phyloP scores from a whole-genome alignment of 2,329 filamentous ascomycete genomes.

The Lecanoromycetidae sp. region DNA sequence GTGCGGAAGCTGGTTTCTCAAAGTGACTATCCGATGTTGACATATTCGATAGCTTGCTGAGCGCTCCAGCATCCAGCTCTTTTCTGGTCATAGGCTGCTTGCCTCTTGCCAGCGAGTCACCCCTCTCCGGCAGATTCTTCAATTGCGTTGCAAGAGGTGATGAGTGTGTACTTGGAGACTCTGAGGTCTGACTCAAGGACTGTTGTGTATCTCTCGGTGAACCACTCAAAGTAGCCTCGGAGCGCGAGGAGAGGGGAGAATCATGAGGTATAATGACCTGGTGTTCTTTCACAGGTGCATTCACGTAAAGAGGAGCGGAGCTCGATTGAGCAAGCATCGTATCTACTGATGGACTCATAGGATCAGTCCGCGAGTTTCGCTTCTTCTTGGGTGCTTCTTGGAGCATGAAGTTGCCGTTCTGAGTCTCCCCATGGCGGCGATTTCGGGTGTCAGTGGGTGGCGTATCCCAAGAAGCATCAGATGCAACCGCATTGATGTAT shows the following conservation, averaged over 20 bases:
- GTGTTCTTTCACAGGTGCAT: constrained; percentile 16
- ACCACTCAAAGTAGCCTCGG: constrained; percentile 21
- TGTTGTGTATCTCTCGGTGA: constrained; percentile 48
- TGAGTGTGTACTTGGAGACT: constrained; percentile 27
- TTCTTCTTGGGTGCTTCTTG: constrained; percentile 64
- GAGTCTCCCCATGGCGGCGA: constrained; percentile 15
- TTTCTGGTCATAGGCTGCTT: constrained; percentile 50
- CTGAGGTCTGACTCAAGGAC: constrained; percentile 36
- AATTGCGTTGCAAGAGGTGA: constrained; percentile 23
- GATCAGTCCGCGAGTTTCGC: constrained; percentile 36
- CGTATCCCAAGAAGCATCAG: constrained; percentile 13
- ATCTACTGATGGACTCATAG: constrained; percentile 30
- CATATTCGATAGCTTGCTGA: constrained; percentile 11
- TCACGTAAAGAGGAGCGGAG: constrained; percentile 20
- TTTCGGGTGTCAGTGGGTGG: not conserved
- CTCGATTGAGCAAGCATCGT: constrained; percentile 30
- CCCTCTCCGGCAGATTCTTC: constrained; percentile 40
- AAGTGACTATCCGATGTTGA: constrained; percentile 26
- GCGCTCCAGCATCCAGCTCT: constrained; percentile 35
- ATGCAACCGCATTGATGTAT: constrained; percentile 24
- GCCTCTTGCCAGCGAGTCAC: constrained; percentile 44
- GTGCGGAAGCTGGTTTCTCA: constrained; percentile 18
- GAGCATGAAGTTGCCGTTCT: constrained; percentile 28
- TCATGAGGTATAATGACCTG: constrained; percentile 12
- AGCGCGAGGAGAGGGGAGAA: constrained; percentile 14